A percentile compares a stretch with the other conserved stretches of the same genome.
phyloP scores from a whole-genome alignment of 106 monocot species.

The Phalaenopsis aphrodite region DNA sequence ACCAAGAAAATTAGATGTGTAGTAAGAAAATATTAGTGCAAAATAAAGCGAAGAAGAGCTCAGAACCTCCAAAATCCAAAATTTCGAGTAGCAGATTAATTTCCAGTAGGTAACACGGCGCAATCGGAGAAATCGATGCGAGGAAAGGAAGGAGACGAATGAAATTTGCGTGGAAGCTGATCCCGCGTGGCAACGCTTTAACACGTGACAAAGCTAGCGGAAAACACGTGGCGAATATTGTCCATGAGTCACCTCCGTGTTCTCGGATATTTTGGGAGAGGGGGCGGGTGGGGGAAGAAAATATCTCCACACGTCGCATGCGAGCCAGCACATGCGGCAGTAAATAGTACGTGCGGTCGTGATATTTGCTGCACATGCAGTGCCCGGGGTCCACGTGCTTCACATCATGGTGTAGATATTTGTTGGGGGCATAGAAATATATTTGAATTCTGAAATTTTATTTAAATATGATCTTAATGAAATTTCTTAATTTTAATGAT shows the following conservation, averaged over 20 bases:
- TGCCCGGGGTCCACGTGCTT: no score
- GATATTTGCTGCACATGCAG: no score
- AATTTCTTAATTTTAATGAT: no score
- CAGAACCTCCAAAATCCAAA: slow-evolving; percentile 9
- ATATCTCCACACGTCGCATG: not conserved
- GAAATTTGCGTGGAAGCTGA: not conserved
- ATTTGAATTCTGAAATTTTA: no score
- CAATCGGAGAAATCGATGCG: not conserved
- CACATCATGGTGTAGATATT: no score
- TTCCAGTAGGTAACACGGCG: not conserved
- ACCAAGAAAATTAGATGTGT: not conserved
- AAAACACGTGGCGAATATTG: not conserved
- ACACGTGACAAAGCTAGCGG: not conserved
- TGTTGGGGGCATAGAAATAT: no score
- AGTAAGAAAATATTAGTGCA: no score
- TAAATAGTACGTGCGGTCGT: no score
- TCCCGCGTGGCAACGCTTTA: slow-evolving; percentile 4
- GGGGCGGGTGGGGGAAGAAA: not conserved
- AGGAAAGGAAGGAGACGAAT: not conserved
- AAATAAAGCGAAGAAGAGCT: slow-evolving; percentile 1
- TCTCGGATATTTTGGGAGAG: not conserved
- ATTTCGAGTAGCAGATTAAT: not conserved
- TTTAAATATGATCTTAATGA: no score
- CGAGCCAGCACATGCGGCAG: not conserved
- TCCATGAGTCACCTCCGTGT: not conserved